Evolutionary conservation across 208 protist genomes (phyloP), one percentile per base, ranked within the genome.

Genomic region (Acanthamoeba polyphaga): DNA sequence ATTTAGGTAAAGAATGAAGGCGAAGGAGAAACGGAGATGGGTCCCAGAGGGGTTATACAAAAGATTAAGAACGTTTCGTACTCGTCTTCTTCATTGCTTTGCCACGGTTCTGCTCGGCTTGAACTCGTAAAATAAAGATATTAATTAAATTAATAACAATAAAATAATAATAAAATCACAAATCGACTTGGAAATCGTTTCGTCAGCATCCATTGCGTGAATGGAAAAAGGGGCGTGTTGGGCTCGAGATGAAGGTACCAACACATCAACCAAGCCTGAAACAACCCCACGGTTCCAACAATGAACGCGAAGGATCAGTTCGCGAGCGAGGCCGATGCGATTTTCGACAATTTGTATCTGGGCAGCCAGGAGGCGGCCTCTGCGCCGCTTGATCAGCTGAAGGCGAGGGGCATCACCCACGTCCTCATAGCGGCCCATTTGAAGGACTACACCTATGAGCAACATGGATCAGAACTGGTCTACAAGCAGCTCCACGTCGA

Each of bases 401-500:
- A 68, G 58, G 22, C 55, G 29, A 27, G 84, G 7, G 53, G 53
- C 53, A 90, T 90, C 58, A 90, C 84, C n/a, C 84, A 90, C 53
- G 84, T 90, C 15, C 84, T 90, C 58, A 68, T 90, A 15, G 53
- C 84, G 27, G 84, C 84, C 0, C 34, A 27, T 7, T 4, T 84
- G 19, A 51, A 51, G 8, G 76, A 84, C 76, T 84, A 32, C 24
- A 32, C 22, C 9, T 84, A 84, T 43, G 76, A 49, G 24, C 34
- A 84, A 32, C 76, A 84, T 55, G 76, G 76, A 7, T 13, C 43
- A 13, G 13, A 70, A 27, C 53, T 90, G 19, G 22, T 29, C 29
- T 90, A 90, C 84, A 90, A 90, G 84, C 51, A 62, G 19, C 58
- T 90, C 84, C 24, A 66, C 53, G 58, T 90, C 0, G 84, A 62